Percentiles rank a stretch among this genome's conserved stretches.
These are phyloP conservation scores for Tuber microsphaerosporum DNA, from an alignment of 495 filamentous ascomycete genomes.

Conservation along the genomic window DNA sequence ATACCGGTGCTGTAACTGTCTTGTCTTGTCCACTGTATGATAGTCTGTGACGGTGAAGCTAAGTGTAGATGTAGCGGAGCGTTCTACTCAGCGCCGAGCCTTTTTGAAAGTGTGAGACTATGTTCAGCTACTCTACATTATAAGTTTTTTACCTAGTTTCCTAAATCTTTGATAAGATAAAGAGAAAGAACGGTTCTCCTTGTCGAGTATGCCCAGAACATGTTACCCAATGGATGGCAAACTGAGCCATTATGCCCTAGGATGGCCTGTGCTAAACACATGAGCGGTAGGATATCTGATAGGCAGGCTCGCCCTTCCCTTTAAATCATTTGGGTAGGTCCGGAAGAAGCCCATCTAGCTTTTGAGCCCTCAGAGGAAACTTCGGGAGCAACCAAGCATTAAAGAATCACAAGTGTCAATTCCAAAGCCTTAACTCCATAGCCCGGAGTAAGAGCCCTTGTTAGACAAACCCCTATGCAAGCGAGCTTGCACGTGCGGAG, in stretches of 20 bases:
- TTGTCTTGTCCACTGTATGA: not conserved
- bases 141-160: not conserved
- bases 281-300: not conserved
- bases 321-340: not conserved
- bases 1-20: slow-evolving; percentile 6
- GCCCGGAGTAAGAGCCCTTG: not conserved
- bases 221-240: not conserved
- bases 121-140: not conserved
- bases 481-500: not conserved
- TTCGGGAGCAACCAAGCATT: not conserved
- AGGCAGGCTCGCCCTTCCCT: not conserved
- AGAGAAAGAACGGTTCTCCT: not conserved
- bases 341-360: not conserved
- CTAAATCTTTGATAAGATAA: not conserved
- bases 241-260: not conserved
- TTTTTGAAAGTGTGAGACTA: not conserved
- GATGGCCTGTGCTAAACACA: not conserved
- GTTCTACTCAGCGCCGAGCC: not conserved
- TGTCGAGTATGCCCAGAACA: not conserved
- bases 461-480: not conserved
- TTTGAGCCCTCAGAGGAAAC: not conserved
- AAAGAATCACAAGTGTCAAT: not conserved
- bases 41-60: not conserved
- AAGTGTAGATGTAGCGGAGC: not conserved
- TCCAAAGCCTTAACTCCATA: not conserved